phyloP scores from a whole-genome alignment of 345 rosid species.

The Reutealis trisperma region DNA sequence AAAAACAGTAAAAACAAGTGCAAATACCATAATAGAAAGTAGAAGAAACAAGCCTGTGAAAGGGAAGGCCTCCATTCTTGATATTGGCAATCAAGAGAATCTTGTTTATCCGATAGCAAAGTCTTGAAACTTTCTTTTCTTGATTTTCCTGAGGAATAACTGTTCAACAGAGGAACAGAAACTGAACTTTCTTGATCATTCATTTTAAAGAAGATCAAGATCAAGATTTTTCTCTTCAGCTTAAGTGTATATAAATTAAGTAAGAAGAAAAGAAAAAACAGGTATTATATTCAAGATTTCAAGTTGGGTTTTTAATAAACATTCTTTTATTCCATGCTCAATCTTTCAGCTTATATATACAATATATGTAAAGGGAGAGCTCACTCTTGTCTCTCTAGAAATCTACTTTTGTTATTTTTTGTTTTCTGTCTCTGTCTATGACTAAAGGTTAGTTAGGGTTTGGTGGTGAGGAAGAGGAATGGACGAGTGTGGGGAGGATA shows the following conservation, averaged over 20 bases:
- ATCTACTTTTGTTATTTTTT: background rate
- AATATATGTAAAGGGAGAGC: background rate
- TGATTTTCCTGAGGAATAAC: constrained; percentile 6
- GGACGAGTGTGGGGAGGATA: constrained; percentile 26
- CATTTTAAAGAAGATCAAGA: constrained; percentile 15
- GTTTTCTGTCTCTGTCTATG: background rate
- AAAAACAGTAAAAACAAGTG: background rate
- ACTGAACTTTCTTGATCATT: constrained; percentile 19
- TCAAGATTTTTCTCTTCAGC: constrained; percentile 8
- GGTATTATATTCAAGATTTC: background rate
- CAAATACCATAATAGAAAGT: background rate
- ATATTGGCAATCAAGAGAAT: constrained; percentile 14
- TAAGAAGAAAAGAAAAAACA: background rate
- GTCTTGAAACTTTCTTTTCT: constrained; percentile 12
- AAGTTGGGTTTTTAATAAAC: constrained; percentile 8
- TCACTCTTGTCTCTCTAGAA: background rate
- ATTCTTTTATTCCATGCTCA: constrained; percentile 16
- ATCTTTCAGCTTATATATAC: background rate
- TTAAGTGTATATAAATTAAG: background rate
- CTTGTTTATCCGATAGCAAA: constrained; percentile 9
- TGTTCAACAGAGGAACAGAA: constrained; percentile 34
- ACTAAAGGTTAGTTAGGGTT: constrained; percentile 35
- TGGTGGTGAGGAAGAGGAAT: constrained; percentile 26
- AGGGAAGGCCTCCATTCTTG: constrained; percentile 32
- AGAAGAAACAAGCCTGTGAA: constrained; percentile 29